Evolutionary conservation across 208 protist genomes (phyloP).

Genomic region (Blechomonas ayalai): DNA sequence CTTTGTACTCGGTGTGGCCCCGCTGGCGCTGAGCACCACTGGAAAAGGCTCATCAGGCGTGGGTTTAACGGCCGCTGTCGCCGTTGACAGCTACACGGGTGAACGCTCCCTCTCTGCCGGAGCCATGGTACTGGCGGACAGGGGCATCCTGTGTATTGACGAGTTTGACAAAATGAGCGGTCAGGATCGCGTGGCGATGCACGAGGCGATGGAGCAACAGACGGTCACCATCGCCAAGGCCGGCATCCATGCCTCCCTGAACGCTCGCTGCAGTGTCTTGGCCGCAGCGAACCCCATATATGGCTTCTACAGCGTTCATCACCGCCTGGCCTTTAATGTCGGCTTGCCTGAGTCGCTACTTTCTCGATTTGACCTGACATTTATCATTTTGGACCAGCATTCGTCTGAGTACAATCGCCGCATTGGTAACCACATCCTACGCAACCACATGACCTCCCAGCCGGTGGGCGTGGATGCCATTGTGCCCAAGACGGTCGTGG

Average conservation of each 20-base stretch:
- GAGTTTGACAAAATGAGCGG: constrained; percentile 99
- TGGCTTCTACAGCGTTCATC: constrained; percentile 95
- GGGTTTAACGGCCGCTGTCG: constrained; percentile 99
- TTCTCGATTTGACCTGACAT: constrained; percentile 99
- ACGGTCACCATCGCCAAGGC: constrained; percentile 99
- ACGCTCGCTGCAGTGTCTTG: constrained; percentile 97
- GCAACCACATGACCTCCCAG: constrained; percentile 87
- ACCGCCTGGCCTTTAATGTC: constrained; percentile 94
- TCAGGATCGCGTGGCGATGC: constrained; percentile 95
- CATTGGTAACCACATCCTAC: constrained; percentile 95
- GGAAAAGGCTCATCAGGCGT: constrained; percentile 97
- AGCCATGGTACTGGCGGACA: constrained; percentile 99
- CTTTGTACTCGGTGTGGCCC: constrained; percentile 94
- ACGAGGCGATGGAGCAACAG: constrained; percentile 99
- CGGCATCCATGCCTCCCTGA: constrained; percentile 98
- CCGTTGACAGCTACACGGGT: constrained; percentile 95
- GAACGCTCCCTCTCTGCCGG: constrained; percentile 96
- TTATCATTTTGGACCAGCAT: constrained; percentile 98
- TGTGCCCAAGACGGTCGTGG: constrained; percentile 56
- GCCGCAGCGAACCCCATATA: constrained; percentile 99
- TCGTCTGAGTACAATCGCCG: constrained; percentile 85
- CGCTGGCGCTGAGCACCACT: constrained; percentile 97
- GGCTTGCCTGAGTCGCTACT: constrained; percentile 98
- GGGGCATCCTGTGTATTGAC: constrained; percentile 99
- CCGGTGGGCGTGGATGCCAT: constrained; percentile 47